Evolutionary conservation across 2,329 filamentous ascomycete species (phyloP).

Genomic region (Penicillium frequentans): DNA sequence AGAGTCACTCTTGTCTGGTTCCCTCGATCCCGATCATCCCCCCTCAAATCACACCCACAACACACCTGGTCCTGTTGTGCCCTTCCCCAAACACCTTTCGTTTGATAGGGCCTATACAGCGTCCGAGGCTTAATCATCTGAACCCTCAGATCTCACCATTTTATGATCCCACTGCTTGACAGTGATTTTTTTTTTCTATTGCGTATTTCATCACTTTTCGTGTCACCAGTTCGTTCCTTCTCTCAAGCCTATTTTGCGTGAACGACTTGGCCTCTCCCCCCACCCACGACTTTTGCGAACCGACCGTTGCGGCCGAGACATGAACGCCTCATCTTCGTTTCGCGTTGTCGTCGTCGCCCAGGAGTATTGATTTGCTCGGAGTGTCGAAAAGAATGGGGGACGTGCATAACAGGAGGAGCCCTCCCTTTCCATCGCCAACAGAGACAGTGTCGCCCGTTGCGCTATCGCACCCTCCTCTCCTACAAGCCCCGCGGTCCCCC

Average conservation of each 20-base stretch:
- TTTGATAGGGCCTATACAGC: constrained; percentile 9
- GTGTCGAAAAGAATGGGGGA: constrained; percentile 39
- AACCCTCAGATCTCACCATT: background rate
- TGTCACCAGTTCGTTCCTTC: background rate
- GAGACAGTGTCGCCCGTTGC: constrained; percentile 35
- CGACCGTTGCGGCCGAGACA: constrained; percentile 34
- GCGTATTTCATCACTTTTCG: constrained; percentile 1
- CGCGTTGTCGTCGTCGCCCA: constrained; percentile 33
- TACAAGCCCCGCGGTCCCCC: constrained; percentile 23
- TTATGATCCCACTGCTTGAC: background rate
- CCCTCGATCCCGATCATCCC: constrained; percentile 13
- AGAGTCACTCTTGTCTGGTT: constrained; percentile 9
- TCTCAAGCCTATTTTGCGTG: background rate
- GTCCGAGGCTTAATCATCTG: constrained; percentile 15
- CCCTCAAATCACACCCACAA: constrained; percentile 5
- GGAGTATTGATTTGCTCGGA: constrained; percentile 32
- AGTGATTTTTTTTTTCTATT: constrained; percentile 1
- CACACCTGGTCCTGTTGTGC: background rate
- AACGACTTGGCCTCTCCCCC: background rate
- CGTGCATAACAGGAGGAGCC: constrained; percentile 38
- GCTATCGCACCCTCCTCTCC: constrained; percentile 26
- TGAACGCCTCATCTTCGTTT: constrained; percentile 31
- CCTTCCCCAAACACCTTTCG: background rate
- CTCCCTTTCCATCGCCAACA: constrained; percentile 42
- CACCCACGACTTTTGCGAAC: constrained; percentile 1